phyloP scores from a whole-genome alignment of 2,329 filamentous ascomycete genomes.

The Thyridium curvatum region DNA sequence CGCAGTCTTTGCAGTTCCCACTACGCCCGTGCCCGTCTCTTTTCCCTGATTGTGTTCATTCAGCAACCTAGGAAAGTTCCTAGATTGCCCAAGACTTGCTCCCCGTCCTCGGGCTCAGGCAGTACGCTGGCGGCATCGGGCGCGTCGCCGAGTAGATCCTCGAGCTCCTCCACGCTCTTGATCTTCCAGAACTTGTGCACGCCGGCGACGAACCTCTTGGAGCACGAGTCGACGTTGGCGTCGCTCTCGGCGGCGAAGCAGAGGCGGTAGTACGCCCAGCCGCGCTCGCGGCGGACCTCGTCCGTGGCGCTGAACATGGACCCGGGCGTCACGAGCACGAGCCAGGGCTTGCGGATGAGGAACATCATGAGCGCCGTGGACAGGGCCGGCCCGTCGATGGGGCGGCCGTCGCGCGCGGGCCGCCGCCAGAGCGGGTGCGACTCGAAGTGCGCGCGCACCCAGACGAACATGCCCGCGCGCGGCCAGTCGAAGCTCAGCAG shows the following conservation, averaged over 20 bases:
- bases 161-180: slow-evolving; percentile 58
- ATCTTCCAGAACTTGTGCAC: slow-evolving; percentile 73
- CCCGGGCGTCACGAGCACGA: slow-evolving; percentile 67
- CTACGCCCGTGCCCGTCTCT: too few relatives aligned
- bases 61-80: slow-evolving; percentile 21
- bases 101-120: slow-evolving; percentile 6
- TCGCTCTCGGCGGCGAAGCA: slow-evolving; percentile 84
- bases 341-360: slow-evolving; percentile 61
- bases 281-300: slow-evolving; percentile 48
- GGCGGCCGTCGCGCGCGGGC: slow-evolving; percentile 20
- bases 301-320: slow-evolving; percentile 65
- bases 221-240: slow-evolving; percentile 57
- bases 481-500: slow-evolving; percentile 76
- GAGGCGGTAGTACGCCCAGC: slow-evolving; percentile 68
- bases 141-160: slow-evolving; percentile 47
- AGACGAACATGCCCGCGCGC: slow-evolving; percentile 87
- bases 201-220: slow-evolving; percentile 59
- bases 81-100: slow-evolving; percentile 20
- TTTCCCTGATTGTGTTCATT: background rate
- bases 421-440: slow-evolving; percentile 61
- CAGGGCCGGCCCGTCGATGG: slow-evolving; percentile 50
- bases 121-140: slow-evolving; percentile 6
- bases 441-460: slow-evolving; percentile 68
- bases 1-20: too few relatives aligned
- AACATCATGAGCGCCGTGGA: slow-evolving; percentile 63